Percentiles rank a stretch among this genome's conserved stretches.
phyloP scores from a whole-genome alignment of 2,329 filamentous ascomycete genomes.

The Cephalotrichum gorgonifer region DNA sequence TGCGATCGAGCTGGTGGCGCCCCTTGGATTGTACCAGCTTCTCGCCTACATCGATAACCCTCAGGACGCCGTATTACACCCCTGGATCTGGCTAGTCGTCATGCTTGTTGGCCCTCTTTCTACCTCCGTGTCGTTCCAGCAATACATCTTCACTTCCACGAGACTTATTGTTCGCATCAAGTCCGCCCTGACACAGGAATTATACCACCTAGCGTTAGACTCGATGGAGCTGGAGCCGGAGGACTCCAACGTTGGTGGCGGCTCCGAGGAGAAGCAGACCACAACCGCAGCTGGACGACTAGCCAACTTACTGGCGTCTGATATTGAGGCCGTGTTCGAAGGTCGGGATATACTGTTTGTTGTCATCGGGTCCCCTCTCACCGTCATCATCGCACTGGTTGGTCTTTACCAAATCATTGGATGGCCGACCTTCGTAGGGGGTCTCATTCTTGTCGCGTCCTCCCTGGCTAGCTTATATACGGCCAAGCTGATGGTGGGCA shows the following conservation, averaged over 20 bases:
- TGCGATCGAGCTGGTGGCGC: slow-evolving; percentile 37
- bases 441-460: slow-evolving; percentile 32
- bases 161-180: slow-evolving; percentile 41
- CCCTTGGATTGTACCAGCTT: slow-evolving; percentile 41
- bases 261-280: slow-evolving; percentile 12
- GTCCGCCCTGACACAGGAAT: slow-evolving; percentile 45
- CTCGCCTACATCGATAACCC: slow-evolving; percentile 35
- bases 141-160: slow-evolving; percentile 47
- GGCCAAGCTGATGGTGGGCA: slow-evolving; percentile 35
- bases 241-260: slow-evolving; percentile 9
- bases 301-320: slow-evolving; percentile 48
- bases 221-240: slow-evolving; percentile 45
- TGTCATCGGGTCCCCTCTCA: slow-evolving; percentile 31
- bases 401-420: slow-evolving; percentile 45
- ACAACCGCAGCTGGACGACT: slow-evolving; percentile 38
- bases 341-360: slow-evolving; percentile 41
- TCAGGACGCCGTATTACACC: slow-evolving; percentile 29
- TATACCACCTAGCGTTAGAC: slow-evolving; percentile 43
- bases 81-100: slow-evolving; percentile 42
- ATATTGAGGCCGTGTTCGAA: slow-evolving; percentile 43
- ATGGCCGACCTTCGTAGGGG: slow-evolving; percentile 44
- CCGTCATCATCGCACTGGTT: slow-evolving; percentile 34
- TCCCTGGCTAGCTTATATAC: slow-evolving; percentile 40
- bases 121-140: slow-evolving; percentile 41
- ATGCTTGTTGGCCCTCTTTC: slow-evolving; percentile 35